phyloP scores from a whole-genome alignment of 352 stramenopile genomes.

The Globisporangium nagaii region DNA sequence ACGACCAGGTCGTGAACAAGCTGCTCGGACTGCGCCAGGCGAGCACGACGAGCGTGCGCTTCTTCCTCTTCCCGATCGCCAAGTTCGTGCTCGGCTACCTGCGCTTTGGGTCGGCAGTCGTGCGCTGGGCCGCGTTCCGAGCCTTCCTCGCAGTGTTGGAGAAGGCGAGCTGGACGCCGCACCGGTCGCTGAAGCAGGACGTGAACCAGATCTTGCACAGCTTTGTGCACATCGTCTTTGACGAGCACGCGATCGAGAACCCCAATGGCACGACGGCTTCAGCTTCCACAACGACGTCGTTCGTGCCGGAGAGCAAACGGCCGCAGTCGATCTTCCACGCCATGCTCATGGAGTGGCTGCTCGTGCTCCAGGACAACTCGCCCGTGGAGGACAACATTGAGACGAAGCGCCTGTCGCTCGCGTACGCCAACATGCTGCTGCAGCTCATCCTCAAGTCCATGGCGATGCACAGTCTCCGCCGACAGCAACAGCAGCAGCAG shows the following conservation, averaged over 20 bases:
- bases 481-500: background rate
- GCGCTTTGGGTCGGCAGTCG: constrained; percentile 28
- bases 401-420: constrained; percentile 40
- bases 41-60: constrained; percentile 29
- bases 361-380: constrained; percentile 38
- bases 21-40: constrained; percentile 31
- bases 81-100: constrained; percentile 50
- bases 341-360: constrained; percentile 48
- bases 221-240: constrained; percentile 51
- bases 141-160: constrained; percentile 53
- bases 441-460: constrained; percentile 70
- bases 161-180: constrained; percentile 42
- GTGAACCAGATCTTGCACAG: constrained; percentile 40
- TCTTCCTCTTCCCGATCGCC: constrained; percentile 46
- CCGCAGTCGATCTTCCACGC: constrained; percentile 31
- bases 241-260: constrained; percentile 29
- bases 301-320: background rate
- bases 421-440: constrained; percentile 47
- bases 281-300: background rate
- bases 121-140: constrained; percentile 49
- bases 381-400: constrained; percentile 30
- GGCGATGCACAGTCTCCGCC: constrained; percentile 29
- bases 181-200: constrained; percentile 34
- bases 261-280: background rate
- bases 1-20: constrained; percentile 24